These are phyloP conservation scores for Hymenoscyphus albidus DNA, from an alignment of 2,329 filamentous ascomycete species.

Conservation along the genomic window DNA sequence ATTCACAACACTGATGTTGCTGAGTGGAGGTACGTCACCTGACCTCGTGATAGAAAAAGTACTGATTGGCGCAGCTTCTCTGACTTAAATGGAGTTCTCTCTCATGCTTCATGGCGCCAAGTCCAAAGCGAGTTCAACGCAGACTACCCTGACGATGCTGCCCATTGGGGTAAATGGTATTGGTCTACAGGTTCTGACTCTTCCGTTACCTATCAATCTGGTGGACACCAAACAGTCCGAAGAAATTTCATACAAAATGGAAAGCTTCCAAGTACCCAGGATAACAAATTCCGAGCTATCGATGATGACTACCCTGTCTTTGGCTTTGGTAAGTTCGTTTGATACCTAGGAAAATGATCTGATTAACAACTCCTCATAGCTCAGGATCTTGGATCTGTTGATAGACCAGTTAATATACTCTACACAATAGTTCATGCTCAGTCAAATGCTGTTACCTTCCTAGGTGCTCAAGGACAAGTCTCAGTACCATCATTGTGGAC, in stretches of 20 bases:
- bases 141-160: constrained; percentile 39
- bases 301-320: constrained; percentile 75
- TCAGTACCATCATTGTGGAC: constrained; percentile 74
- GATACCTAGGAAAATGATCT: neutral
- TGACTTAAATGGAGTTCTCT: constrained; percentile 24
- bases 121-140: constrained; percentile 31
- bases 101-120: constrained; percentile 26
- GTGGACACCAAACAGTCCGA: constrained; percentile 61
- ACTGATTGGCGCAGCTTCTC: constrained; percentile 20
- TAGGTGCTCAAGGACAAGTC: constrained; percentile 47
- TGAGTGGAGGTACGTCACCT: constrained; percentile 55
- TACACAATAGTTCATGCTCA: constrained; percentile 32
- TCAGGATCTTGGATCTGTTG: constrained; percentile 27
- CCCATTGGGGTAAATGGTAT: constrained; percentile 79
- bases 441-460: constrained; percentile 27
- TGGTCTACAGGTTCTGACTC: constrained; percentile 62
- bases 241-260: constrained; percentile 62
- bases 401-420: constrained; percentile 18
- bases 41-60: neutral
- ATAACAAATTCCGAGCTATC: constrained; percentile 62
- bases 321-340: constrained; percentile 49
- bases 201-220: constrained; percentile 63
- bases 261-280: constrained; percentile 59
- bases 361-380: constrained; percentile 12
- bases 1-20: constrained; percentile 54